Evolutionary conservation across 2,329 filamentous ascomycete genomes (phyloP).

Genomic region (Macrophomina tecta): DNA sequence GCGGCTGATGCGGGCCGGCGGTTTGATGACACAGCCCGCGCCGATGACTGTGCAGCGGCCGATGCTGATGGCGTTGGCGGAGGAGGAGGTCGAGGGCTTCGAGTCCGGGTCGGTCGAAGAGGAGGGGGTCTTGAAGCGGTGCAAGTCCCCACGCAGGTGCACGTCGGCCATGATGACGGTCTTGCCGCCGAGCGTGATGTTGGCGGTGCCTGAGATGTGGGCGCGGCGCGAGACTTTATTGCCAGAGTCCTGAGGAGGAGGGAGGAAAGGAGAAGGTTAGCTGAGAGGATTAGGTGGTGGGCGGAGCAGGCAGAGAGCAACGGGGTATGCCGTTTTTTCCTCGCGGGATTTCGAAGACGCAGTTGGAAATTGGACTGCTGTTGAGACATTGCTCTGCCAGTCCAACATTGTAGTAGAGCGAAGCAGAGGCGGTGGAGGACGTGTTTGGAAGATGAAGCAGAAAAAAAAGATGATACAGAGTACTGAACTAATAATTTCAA

Average conservation of each 20-base stretch:
- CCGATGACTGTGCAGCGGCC: conserved; percentile 91
- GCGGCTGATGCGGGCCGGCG: conserved; percentile 81
- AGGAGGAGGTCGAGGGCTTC: conserved; percentile 37
- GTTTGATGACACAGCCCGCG: conserved; percentile 77
- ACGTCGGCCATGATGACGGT: conserved; percentile 96
- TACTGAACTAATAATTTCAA: too few species aligned
- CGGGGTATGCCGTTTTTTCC: too few species aligned
- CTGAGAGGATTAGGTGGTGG: not conserved
- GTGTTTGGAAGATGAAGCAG: too few species aligned
- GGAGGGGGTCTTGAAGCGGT: conserved; percentile 53
- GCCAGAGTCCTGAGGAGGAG: conserved; percentile 76
- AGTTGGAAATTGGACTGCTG: too few species aligned
- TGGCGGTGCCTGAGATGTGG: conserved; percentile 90
- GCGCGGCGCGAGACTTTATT: conserved; percentile 97
- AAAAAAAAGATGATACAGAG: too few species aligned
- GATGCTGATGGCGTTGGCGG: conserved; percentile 73
- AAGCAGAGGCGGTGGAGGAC: too few species aligned
- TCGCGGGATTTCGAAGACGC: not conserved
- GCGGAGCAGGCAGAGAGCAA: too few species aligned
- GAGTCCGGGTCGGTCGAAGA: conserved; percentile 32
- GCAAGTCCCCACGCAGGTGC: conserved; percentile 89
- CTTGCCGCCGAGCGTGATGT: conserved; percentile 94
- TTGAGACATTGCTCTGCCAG: too few species aligned
- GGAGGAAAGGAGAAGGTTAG: conserved; percentile 16
- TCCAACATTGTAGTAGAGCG: too few species aligned